Evolutionary conservation across 768 basidiomycete species (phyloP), one percentile per base, ranked within the genome.

Genomic region (Pulveroboletus ravenelii): DNA sequence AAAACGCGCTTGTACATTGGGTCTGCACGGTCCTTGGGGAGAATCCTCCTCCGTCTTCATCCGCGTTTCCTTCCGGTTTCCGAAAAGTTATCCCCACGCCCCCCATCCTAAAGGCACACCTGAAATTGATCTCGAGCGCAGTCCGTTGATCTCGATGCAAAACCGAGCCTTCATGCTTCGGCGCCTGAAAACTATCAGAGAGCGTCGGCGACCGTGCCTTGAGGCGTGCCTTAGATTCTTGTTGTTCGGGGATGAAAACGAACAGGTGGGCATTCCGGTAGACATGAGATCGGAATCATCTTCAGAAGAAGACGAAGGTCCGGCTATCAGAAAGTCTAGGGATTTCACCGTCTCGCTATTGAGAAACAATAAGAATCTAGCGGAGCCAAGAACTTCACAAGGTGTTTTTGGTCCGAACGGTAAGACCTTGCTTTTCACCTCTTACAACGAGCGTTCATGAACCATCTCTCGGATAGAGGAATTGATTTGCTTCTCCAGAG

Each of bases 1-100:
- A 63, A 82, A 78, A 58, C 81, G 91, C 10, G 86, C 82, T 13
- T 89, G 90, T 58, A 93, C 91, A 2, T 75, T 96, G 41, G 89
- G 91, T 5, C 72, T 97, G 38, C 83, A 90, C 55, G 90, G 90
- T 2, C 93, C 92, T 3, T 94, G 93, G 93, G 91, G 89, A n/a
- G 87, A 86, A 49, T 80, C 78, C 0, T 85, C 84, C 10, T 86
- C 84, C 17, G 87, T 87, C 7, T 93, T 91, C 70, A 83, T 93
- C 51, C 84, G 94, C 1, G 79, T 95, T 25, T 86, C 89, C 1
- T 94, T 96, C 71, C 84, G 81, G 2, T 97, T 97, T 61, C 93
- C 95, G 1, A 76, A 81, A 20, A 80, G 80, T 38, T 98, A 98
- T 62, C 87, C 89, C 0, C 75, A 81, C 6, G 75, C 77, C 0